A percentile compares a stretch with the other conserved stretches of the same genome.
phyloP scores from a whole-genome alignment of 1,139 yeast genomes.

The Protomyces gravidus region DNA sequence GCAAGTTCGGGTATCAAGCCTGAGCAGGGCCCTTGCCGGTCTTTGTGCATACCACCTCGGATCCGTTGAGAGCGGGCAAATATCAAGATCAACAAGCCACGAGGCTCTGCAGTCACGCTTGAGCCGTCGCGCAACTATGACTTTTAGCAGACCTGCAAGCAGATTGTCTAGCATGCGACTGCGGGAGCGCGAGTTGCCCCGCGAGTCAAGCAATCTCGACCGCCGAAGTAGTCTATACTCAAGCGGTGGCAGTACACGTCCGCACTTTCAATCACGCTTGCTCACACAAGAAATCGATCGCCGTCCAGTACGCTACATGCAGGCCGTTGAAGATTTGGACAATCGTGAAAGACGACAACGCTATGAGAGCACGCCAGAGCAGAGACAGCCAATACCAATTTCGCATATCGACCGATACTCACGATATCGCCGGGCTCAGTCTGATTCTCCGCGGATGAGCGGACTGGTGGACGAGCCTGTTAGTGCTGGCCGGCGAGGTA shows the following conservation, averaged over 20 bases:
- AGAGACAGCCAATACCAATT: neutral
- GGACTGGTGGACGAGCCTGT: no score
- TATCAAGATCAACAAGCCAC: neutral
- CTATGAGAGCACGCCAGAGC: neutral
- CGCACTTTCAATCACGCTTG: neutral
- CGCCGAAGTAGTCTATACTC: neutral
- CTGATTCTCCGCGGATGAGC: neutral
- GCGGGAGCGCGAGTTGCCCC: neutral
- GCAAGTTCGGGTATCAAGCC: neutral
- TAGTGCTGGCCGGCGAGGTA: no score
- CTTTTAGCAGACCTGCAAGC: neutral
- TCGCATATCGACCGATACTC: neutral
- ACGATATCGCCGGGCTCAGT: neutral
- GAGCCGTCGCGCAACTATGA: neutral
- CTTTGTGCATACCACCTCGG: neutral
- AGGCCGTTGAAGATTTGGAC: neutral
- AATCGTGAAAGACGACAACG: neutral
- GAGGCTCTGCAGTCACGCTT: neutral
- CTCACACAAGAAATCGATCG: neutral
- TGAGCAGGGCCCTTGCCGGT: constrained; percentile 8
- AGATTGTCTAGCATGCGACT: neutral
- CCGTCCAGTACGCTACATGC: neutral
- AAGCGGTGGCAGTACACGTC: neutral
- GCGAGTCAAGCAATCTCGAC: no score
- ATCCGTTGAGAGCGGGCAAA: neutral